Conservation (phyloP, 345 rosid genomes). For the Brassica nigra region DNA sequence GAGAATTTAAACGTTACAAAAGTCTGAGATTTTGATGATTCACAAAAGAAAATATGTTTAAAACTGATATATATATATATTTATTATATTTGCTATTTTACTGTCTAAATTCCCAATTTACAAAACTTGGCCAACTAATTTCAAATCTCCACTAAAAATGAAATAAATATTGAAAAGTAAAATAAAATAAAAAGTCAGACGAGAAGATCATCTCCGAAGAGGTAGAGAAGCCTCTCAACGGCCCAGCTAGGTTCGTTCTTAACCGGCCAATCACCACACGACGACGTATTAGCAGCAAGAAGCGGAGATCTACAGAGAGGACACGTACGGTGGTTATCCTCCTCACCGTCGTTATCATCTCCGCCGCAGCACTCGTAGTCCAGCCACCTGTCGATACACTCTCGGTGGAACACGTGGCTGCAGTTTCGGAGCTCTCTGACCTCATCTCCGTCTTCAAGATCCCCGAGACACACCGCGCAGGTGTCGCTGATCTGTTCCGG, state of each 20-base stretch:
- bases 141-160: conserved; percentile 16
- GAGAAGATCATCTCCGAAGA: conserved; percentile 87
- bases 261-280: conserved; percentile 37
- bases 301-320: conserved; percentile 91
- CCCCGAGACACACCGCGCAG: conserved; percentile 85
- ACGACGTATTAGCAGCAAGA: conserved; percentile 41
- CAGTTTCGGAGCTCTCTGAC: conserved; percentile 85
- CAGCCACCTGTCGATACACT: conserved; percentile 89
- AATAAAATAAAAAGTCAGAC: conserved; percentile 32
- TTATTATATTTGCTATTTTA: conserved; percentile 7
- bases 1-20: background rate
- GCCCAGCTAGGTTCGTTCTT: conserved; percentile 91
- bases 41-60: background rate
- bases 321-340: conserved; percentile 62
- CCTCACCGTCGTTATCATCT: conserved; percentile 46
- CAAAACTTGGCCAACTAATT: conserved; percentile 20
- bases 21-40: background rate
- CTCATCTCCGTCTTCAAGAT: conserved; percentile 55
- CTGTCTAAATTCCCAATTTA: conserved; percentile 12
- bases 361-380: conserved; percentile 50
- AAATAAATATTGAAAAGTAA: conserved; percentile 6
- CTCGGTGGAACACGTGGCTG: conserved; percentile 83
- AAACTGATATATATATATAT: background rate
- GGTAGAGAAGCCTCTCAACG: conserved; percentile 78
- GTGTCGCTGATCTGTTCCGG: conserved; percentile 46